These are phyloP conservation scores for Botryococcus braunii DNA, from an alignment of 163 green algal genomes.

Conservation along the genomic window DNA sequence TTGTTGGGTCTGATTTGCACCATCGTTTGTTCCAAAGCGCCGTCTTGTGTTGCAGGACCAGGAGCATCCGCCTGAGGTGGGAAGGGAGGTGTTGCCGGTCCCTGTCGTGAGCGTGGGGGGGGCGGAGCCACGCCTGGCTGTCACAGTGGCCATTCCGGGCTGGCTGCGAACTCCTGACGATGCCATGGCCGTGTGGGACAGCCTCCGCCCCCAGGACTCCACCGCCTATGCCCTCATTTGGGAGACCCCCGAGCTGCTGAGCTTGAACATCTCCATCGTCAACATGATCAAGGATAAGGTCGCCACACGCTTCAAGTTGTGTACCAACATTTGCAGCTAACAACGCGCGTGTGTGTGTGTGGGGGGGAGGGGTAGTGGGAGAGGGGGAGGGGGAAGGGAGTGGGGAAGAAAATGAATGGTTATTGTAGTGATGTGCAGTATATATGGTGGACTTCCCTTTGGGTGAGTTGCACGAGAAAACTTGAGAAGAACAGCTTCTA, in stretches of 20 bases:
- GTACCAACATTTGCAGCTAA: not conserved
- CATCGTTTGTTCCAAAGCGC: too few relatives aligned
- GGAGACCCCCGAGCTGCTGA: slow-evolving; percentile 41
- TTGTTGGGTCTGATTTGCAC: too few relatives aligned
- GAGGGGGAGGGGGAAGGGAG: too few relatives aligned
- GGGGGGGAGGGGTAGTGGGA: too few relatives aligned
- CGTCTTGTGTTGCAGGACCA: too few relatives aligned
- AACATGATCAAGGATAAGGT: too few relatives aligned
- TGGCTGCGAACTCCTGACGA: slow-evolving; percentile 43
- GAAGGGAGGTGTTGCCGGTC: slow-evolving; percentile 9
- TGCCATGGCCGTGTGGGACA: slow-evolving; percentile 48
- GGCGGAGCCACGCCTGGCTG: slow-evolving; percentile 28
- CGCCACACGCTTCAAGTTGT: too few relatives aligned
- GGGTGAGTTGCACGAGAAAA: too few relatives aligned
- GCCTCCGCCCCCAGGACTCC: slow-evolving; percentile 31
- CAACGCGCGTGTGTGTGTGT: not conserved
- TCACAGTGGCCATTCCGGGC: slow-evolving; percentile 40
- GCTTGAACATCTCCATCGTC: slow-evolving; percentile 26
- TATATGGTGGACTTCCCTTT: too few relatives aligned
- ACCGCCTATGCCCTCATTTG: slow-evolving; percentile 58
- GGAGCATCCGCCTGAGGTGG: not conserved
- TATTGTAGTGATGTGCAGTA: too few relatives aligned
- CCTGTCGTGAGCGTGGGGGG: slow-evolving; percentile 29
- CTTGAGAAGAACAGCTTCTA: too few relatives aligned
- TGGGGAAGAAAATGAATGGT: too few relatives aligned